phyloP scores from a whole-genome alignment of 768 basidiomycete genomes.

The Agaricus sinodeliciosus region DNA sequence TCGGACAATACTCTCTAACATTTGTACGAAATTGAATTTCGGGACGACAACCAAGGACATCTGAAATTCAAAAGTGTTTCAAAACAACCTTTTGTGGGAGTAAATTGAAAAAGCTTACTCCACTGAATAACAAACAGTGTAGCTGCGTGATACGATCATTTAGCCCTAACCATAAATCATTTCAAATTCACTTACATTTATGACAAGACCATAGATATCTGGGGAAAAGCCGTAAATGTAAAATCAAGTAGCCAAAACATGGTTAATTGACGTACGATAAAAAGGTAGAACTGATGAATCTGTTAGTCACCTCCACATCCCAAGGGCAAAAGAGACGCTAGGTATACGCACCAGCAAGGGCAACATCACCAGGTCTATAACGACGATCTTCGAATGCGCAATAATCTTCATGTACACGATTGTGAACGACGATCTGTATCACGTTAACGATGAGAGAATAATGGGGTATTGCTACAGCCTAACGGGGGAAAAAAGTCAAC shows the following conservation, averaged over 20 bases:
- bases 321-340: not conserved
- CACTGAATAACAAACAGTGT: constrained; percentile 49
- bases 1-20: constrained; percentile 53
- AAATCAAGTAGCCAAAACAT: not conserved
- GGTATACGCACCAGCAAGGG: constrained; percentile 41
- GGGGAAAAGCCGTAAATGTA: not conserved
- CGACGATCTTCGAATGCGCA: constrained; percentile 39
- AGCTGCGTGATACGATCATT: constrained; percentile 27
- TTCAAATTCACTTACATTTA: constrained; percentile 35
- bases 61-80: constrained; percentile 16
- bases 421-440: constrained; percentile 51
- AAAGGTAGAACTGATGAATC: constrained; percentile 45
- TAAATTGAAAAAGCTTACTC: constrained; percentile 31
- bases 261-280: constrained; percentile 40
- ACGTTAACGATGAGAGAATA: constrained; percentile 54
- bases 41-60: constrained; percentile 53
- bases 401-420: constrained; percentile 40
- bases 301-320: not conserved
- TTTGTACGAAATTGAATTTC: constrained; percentile 56
- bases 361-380: constrained; percentile 55
- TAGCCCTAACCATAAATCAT: not conserved
- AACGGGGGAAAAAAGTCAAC: not conserved
- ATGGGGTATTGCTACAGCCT: constrained; percentile 61
- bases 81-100: not conserved
- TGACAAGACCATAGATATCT: constrained; percentile 65